Evolutionary conservation across 2,329 filamentous ascomycete genomes (phyloP).

Genomic region (Fusarium poae): DNA sequence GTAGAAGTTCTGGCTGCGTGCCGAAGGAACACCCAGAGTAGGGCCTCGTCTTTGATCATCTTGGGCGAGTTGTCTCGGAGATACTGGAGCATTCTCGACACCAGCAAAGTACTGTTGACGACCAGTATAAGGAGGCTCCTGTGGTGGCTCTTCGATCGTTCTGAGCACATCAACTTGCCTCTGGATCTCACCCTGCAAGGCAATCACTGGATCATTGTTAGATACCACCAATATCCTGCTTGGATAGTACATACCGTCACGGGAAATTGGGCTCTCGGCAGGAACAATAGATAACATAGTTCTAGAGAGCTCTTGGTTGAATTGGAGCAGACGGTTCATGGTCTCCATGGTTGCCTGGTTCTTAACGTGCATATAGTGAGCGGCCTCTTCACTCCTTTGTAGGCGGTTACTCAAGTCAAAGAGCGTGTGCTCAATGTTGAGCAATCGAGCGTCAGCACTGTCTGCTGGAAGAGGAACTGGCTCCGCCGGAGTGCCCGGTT

Average conservation of each 20-base stretch:
- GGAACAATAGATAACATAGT: slow-evolving; percentile 80
- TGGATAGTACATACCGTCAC: slow-evolving; percentile 75
- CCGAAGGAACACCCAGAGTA: slow-evolving; percentile 73
- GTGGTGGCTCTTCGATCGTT: slow-evolving; percentile 71
- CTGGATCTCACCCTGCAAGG: slow-evolving; percentile 70
- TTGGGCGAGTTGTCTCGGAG: slow-evolving; percentile 86
- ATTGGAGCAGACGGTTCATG: slow-evolving; percentile 76
- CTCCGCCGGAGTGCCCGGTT: slow-evolving; percentile 87
- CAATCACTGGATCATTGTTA: slow-evolving; percentile 59
- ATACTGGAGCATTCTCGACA: slow-evolving; percentile 83
- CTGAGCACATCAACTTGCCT: slow-evolving; percentile 70
- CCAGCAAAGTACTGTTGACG: slow-evolving; percentile 75
- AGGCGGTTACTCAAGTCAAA: slow-evolving; percentile 84
- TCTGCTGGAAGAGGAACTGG: slow-evolving; percentile 79
- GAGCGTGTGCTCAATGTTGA: slow-evolving; percentile 81
- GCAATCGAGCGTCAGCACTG: slow-evolving; percentile 79
- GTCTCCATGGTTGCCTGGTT: slow-evolving; percentile 87
- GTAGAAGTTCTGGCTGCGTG: slow-evolving; percentile 73
- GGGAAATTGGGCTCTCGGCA: slow-evolving; percentile 80
- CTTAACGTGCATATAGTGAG: slow-evolving; percentile 82
- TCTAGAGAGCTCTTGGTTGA: slow-evolving; percentile 86
- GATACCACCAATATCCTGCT: slow-evolving; percentile 19
- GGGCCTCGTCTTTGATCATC: slow-evolving; percentile 84
- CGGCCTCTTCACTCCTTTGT: slow-evolving; percentile 84
- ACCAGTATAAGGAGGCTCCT: slow-evolving; percentile 74